Conservation (phyloP, 106 monocot species). For the Iris macrosiphon region DNA sequence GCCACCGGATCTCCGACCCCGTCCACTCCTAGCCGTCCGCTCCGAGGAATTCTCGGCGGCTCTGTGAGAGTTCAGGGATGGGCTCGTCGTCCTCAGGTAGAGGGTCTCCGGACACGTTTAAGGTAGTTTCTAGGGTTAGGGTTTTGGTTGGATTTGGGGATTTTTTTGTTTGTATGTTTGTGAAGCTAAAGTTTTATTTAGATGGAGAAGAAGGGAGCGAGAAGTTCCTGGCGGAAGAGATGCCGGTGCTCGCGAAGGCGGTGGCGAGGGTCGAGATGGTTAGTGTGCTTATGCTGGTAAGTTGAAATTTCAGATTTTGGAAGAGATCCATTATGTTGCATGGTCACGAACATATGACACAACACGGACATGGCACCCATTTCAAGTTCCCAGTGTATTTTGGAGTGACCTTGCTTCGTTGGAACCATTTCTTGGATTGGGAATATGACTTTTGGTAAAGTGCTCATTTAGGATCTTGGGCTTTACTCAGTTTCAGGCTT, state of each 20-base stretch:
- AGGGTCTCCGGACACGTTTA: background rate
- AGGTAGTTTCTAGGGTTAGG: background rate
- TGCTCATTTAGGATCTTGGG: too few species aligned
- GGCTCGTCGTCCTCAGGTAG: conserved; percentile 30
- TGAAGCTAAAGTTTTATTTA: background rate
- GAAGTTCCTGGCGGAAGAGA: conserved; percentile 44
- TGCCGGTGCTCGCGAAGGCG: conserved; percentile 68
- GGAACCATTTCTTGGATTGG: too few species aligned
- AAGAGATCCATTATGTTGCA: background rate
- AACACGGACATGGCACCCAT: too few species aligned
- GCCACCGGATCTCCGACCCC: conserved; percentile 26
- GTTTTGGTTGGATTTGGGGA: background rate
- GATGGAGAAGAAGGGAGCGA: conserved; percentile 23
- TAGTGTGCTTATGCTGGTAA: conserved; percentile 65
- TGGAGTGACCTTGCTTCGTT: too few species aligned
- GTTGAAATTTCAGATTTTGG: background rate
- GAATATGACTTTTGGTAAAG: too few species aligned
- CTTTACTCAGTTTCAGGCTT: too few species aligned
- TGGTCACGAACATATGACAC: too few species aligned
- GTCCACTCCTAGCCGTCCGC: conserved; percentile 23
- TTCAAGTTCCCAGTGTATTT: too few species aligned
- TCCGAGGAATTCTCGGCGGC: conserved; percentile 15
- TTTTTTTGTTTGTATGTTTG: background rate
- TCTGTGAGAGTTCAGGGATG: conserved; percentile 23
- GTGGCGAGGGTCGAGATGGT: conserved; percentile 78